Conservation (phyloP, 352 stramenopile genomes). For the Globisporangium paddicum region DNA sequence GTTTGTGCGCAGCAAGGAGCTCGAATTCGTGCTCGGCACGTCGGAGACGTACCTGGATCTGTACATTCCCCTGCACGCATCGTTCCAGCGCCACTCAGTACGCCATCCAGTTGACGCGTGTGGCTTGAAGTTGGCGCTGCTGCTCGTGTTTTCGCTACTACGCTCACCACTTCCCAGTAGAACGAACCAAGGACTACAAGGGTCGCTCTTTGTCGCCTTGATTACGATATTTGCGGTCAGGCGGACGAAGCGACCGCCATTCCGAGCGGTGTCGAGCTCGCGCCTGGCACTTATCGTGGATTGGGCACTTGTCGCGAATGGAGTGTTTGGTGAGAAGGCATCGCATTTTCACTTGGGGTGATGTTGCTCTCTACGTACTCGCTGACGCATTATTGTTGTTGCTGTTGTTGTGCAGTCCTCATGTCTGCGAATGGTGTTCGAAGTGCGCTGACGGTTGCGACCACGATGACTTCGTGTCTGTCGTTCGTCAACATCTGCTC, state of each 20-base stretch:
- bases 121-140: constrained; percentile 38
- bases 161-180: constrained; percentile 32
- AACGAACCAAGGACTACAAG: constrained; percentile 47
- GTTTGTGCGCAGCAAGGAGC: constrained; percentile 42
- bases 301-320: constrained; percentile 42
- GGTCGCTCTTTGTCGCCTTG: constrained; percentile 31
- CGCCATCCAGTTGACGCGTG: constrained; percentile 33
- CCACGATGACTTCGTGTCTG: constrained; percentile 39
- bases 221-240: constrained; percentile 22
- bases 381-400: not conserved
- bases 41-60: constrained; percentile 59
- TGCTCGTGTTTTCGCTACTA: constrained; percentile 46
- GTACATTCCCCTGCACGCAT: constrained; percentile 47
- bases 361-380: too few species aligned
- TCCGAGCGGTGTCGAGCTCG: constrained; percentile 33
- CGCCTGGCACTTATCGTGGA: constrained; percentile 25
- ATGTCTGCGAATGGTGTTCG: constrained; percentile 51
- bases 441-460: constrained; percentile 61
- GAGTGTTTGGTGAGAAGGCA: constrained; percentile 37
- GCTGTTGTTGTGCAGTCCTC: constrained; percentile 22
- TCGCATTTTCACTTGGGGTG: too few species aligned
- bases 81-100: constrained; percentile 30
- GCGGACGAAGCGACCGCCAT: constrained; percentile 23
- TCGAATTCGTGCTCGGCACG: constrained; percentile 47
- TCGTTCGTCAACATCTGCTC: constrained; percentile 38